phyloP scores from a whole-genome alignment of 345 rosid species.

The Bruguiera sexangula region DNA sequence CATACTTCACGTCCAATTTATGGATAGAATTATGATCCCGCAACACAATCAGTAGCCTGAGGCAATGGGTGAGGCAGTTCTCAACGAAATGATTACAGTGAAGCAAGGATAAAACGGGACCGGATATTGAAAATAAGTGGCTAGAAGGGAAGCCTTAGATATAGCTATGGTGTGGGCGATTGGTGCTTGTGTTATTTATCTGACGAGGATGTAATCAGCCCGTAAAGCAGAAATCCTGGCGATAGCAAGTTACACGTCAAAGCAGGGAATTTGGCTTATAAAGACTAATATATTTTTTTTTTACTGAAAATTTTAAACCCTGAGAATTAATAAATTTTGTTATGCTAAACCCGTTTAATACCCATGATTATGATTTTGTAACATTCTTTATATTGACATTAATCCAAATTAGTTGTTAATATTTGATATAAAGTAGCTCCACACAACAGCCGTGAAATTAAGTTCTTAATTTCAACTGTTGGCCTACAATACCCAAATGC shows the following conservation, averaged over 20 bases:
- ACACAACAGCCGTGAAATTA: no score
- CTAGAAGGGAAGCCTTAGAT: not conserved
- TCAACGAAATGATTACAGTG: not conserved
- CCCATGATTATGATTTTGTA: no score
- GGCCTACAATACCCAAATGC: no score
- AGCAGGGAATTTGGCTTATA: slow-evolving; percentile 10
- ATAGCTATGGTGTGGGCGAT: no score
- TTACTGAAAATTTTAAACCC: no score
- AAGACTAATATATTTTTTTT: not conserved
- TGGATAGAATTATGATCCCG: not conserved
- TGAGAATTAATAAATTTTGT: no score
- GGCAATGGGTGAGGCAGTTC: not conserved
- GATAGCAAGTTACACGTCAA: slow-evolving; percentile 10
- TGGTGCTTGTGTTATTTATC: slow-evolving; percentile 12
- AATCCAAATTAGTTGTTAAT: no score
- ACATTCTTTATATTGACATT: no score
- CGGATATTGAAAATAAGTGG: not conserved
- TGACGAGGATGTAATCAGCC: slow-evolving; percentile 24
- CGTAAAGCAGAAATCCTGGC: slow-evolving; percentile 8
- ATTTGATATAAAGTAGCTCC: no score
- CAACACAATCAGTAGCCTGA: not conserved
- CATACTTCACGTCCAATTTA: not conserved
- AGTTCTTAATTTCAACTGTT: no score
- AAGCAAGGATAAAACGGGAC: not conserved
- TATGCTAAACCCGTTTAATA: no score